phyloP scores from a whole-genome alignment of 2,329 filamentous ascomycete species.

The Pseudocercospora vitis region DNA sequence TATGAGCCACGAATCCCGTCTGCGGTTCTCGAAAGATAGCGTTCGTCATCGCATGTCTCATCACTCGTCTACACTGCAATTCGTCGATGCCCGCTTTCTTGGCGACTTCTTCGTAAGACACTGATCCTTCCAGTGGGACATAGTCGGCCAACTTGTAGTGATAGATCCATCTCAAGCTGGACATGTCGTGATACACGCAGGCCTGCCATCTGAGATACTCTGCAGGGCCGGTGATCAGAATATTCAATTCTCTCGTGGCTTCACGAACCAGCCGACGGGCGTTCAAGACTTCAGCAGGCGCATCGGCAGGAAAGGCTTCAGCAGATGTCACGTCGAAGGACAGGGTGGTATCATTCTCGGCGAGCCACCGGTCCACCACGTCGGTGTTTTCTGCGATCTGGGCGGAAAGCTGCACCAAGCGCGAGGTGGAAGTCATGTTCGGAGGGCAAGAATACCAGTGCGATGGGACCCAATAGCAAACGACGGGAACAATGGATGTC shows the following conservation, averaged over 20 bases:
- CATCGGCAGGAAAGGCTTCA: slow-evolving; percentile 10
- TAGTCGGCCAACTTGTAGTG: slow-evolving; percentile 11
- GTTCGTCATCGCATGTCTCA: slow-evolving; percentile 20
- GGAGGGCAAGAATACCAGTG: neutral
- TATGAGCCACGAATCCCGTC: slow-evolving; percentile 17
- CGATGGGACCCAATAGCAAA: neutral
- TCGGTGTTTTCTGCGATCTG: slow-evolving; percentile 3
- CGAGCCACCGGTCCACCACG: neutral
- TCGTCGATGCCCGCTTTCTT: slow-evolving; percentile 10
- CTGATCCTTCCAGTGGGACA: slow-evolving; percentile 9
- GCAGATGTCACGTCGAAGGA: slow-evolving; percentile 4
- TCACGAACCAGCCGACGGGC: slow-evolving; percentile 15
- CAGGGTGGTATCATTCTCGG: neutral
- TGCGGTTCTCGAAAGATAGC: slow-evolving; percentile 14
- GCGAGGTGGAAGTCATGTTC: neutral
- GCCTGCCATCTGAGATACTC: slow-evolving; percentile 17
- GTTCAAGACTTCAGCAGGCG: slow-evolving; percentile 8
- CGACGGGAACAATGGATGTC: neutral
- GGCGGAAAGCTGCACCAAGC: neutral
- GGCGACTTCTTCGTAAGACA: slow-evolving; percentile 13
- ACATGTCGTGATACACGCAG: slow-evolving; percentile 14
- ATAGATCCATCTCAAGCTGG: slow-evolving; percentile 15
- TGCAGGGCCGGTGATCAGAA: slow-evolving; percentile 13
- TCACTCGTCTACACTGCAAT: slow-evolving; percentile 11
- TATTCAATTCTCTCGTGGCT: slow-evolving; percentile 12